phyloP scores from a whole-genome alignment of 257 asterid genomes.

The Gardenia jasminoides region DNA sequence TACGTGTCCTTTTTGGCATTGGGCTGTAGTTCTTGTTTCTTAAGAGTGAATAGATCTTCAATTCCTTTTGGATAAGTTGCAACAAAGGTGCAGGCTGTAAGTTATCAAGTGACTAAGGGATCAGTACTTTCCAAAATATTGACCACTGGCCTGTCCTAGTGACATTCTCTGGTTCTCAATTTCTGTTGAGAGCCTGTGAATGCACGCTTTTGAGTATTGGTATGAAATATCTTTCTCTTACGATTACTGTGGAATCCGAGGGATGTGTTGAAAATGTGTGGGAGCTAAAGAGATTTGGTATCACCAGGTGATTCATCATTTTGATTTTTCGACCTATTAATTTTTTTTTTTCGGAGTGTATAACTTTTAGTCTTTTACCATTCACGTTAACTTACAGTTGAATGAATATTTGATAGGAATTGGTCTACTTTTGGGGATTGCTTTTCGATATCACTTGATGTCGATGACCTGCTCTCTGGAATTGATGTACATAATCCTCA shows the following conservation, averaged over 20 bases:
- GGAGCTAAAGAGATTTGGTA: not conserved
- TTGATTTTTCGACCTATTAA: not conserved
- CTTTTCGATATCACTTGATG: no score
- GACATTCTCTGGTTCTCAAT: not conserved
- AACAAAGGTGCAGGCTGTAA: not conserved
- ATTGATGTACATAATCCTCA: no score
- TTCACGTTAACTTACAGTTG: not conserved
- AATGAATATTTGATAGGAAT: no score
- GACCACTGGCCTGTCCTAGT: not conserved
- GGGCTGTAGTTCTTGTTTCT: not conserved
- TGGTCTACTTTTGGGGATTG: no score
- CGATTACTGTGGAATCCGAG: not conserved
- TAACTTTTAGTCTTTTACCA: not conserved
- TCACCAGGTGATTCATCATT: not conserved
- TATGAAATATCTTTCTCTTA: not conserved
- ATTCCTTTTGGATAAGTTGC: not conserved
- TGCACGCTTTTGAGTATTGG: not conserved
- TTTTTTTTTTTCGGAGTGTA: not conserved
- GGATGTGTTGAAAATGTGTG: not conserved
- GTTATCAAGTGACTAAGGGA: not conserved
- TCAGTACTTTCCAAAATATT: not conserved
- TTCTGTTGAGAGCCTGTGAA: not conserved
- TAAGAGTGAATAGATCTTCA: not conserved
- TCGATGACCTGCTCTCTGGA: no score
- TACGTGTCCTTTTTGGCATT: not conserved